Percentiles rank a stretch among this genome's conserved stretches.
These are phyloP conservation scores for Ophiorrhiza pumila DNA, from an alignment of 257 asterid species.

Conservation along the genomic window DNA sequence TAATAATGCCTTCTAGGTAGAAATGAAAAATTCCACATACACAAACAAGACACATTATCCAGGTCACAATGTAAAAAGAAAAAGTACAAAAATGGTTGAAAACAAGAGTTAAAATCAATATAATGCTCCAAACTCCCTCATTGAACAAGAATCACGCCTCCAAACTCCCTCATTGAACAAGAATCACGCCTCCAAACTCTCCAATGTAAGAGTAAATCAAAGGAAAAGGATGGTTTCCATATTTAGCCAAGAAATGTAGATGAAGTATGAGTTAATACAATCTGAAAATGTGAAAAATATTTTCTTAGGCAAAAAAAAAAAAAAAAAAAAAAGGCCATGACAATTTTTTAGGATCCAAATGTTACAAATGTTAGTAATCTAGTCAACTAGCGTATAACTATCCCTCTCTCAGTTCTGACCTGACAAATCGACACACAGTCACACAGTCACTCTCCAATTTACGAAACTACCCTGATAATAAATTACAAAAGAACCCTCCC, in stretches of 20 bases:
- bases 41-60: neutral
- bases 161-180: too few species aligned
- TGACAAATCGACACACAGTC: neutral
- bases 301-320: neutral
- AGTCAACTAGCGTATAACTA: neutral
- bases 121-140: too few species aligned
- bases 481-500: slow-evolving; percentile 2
- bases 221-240: slow-evolving; percentile 6
- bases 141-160: too few species aligned
- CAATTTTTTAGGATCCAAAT: neutral
- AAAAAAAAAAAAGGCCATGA: neutral
- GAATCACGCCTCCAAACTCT: neutral
- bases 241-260: neutral
- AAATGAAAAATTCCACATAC: too few species aligned
- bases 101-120: neutral
- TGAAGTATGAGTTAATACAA: neutral
- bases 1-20: too few species aligned
- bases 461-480: neutral
- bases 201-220: neutral
- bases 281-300: neutral
- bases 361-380: neutral
- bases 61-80: neutral
- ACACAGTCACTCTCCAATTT: neutral
- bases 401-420: neutral
- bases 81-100: neutral